Evolutionary conservation across 192 early-diverging fungal species (phyloP), one percentile per base, ranked within the genome.

Genomic region (Dispira simplex): DNA sequence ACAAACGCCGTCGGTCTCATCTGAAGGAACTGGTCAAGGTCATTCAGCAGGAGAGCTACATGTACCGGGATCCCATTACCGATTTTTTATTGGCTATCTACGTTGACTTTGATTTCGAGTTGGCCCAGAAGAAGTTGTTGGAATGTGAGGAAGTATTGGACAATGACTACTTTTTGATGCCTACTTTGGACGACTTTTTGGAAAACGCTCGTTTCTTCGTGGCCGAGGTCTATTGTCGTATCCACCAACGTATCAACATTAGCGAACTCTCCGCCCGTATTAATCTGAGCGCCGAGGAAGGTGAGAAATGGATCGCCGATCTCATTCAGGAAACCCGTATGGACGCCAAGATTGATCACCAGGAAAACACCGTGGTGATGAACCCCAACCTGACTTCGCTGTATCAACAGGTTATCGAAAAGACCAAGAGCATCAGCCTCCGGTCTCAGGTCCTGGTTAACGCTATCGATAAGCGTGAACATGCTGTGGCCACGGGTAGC

Each of bases 261-360:
- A 79, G 75, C n/a, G 84, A 83, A 39, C 77, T 98, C 67, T 85
- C 85, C 57, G 82, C 85, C 67, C 87, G 83, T 57, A 77, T 98
- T 49, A 89, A 90, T 69, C 81, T 96, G 81, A 79, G 78, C 70
- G 81, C 85, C 70, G 90, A 91, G 67, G 86, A 89, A 69, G 92
- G 92, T 62, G 93, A 96, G 71, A 95, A 95, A 75, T 96, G 93
- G 93, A 93, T 98, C 60, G 93, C 93, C 49, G 90, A 98, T 79
- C 79, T 98, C 62, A 95, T 98, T 72, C 85, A 92, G 46, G 90
- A 95, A 66, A 93, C 92, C 21, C 81, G 90, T 68, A 91, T 96
- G 68, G 93, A 98, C 63, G 95, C 93, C 68, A 98, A 98, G 83
- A 88, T 98, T 68, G 93, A 98, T 71, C 87, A 84, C 65, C 79